Evolutionary conservation across 345 rosid species (phyloP).

Genomic region (Syzygium grande): DNA sequence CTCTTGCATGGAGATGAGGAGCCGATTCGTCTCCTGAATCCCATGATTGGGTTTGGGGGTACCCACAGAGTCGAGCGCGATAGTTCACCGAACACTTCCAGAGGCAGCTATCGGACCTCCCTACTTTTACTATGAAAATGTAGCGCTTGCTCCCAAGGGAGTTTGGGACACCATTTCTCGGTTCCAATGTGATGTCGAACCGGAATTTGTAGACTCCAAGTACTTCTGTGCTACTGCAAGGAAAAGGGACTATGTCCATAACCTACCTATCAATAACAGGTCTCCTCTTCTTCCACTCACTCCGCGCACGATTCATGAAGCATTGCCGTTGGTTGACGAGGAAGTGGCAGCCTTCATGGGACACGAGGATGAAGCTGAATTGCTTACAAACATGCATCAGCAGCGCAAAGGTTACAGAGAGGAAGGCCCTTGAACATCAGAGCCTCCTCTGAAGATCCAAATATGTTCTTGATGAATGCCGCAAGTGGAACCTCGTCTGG

Average conservation of each 20-base stretch:
- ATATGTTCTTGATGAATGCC: slow-evolving; percentile 56
- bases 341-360: slow-evolving; percentile 96
- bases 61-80: slow-evolving; percentile 30
- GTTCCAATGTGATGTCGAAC: slow-evolving; percentile 53
- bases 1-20: slow-evolving; percentile 28
- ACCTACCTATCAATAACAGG: slow-evolving; percentile 59
- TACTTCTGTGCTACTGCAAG: slow-evolving; percentile 83
- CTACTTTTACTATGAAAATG: slow-evolving; percentile 88
- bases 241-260: slow-evolving; percentile 85
- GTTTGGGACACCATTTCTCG: slow-evolving; percentile 87
- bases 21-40: slow-evolving; percentile 61
- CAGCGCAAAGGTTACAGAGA: slow-evolving; percentile 64
- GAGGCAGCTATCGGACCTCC: slow-evolving; percentile 61
- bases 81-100: slow-evolving; percentile 44
- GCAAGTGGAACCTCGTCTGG: slow-evolving; percentile 93
- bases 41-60: slow-evolving; percentile 79
- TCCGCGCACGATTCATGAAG: slow-evolving; percentile 57
- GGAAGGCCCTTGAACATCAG: slow-evolving; percentile 42
- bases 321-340: slow-evolving; percentile 47
- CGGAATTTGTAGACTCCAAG: slow-evolving; percentile 82
- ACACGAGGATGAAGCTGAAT: slow-evolving; percentile 61
- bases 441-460: slow-evolving; percentile 41
- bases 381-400: slow-evolving; percentile 63
- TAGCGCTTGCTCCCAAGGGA: slow-evolving; percentile 87
- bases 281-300: slow-evolving; percentile 67